Base-by-base conservation (phyloP, 2,329 filamentous ascomycete species). In the Ophiostoma sp. region DNA sequence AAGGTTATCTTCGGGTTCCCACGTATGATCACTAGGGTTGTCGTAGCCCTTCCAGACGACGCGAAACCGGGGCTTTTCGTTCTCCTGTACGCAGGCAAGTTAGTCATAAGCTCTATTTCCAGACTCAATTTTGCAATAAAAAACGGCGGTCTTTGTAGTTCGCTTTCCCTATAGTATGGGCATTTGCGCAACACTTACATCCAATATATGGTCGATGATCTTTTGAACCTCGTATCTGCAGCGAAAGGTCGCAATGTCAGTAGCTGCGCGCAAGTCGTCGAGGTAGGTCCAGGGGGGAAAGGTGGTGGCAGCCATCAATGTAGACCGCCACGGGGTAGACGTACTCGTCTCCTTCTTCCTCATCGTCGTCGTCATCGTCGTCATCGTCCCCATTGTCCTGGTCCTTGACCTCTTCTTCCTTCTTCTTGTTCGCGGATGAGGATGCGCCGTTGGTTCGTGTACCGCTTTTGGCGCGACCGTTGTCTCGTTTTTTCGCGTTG, bases 1-100 rank as follows among this genome's bases (percentile, higher is more conserved):
- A 74, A 93, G 83, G 77, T 94, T 95, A 12, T 89, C 88, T 77
- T 93, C 90, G 0, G 92, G 90, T 79, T 96, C 93, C 93, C 92
- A 95, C 0, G 93, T 96, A 78, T 88, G 82, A 76, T 96, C 93
- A 0, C 84, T 80, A 75, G 90, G 89, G 75, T 90, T 87, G 0
- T 92, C 88, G 75, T 91, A 96, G 2, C 93, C 93, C 76, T 93
- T 89, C 93, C 93, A 96, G 78, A 95, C 94, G 48, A 96, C 92
- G 70, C 91, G 86, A 78, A 92, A 94, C 64, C 86, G 85, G 0
- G 90, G 78, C 4, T 80, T 79, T 25, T 87, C 70, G 19, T 66
- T 87, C 83, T 89, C 74, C 9, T 57, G 11, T 17, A 2, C 15
- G 75, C 19, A 71, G 7, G 22, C 7, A 2, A 6, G 11, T 64